Conservation (phyloP, 345 rosid species). For the Lagerstroemia speciosa region DNA sequence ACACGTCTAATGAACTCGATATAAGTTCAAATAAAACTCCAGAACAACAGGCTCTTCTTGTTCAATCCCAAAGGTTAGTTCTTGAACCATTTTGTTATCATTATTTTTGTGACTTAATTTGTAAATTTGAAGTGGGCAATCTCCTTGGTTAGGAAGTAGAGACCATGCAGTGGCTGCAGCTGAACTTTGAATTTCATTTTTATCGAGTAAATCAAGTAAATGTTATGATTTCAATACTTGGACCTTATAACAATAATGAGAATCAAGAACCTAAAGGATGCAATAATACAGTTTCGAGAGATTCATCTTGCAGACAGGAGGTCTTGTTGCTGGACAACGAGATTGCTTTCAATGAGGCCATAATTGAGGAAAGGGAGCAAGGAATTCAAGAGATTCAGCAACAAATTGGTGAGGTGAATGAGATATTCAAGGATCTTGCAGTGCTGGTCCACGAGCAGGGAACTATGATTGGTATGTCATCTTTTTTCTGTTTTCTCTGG, state of each 20-base stretch:
- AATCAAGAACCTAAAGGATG: not conserved
- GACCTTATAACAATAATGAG: not conserved
- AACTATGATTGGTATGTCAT: constrained; percentile 61
- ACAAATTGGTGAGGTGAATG: constrained; percentile 94
- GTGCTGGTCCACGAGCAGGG: constrained; percentile 94
- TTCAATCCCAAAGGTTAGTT: constrained; percentile 71
- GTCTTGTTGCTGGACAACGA: constrained; percentile 77
- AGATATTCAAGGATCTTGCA: constrained; percentile 88
- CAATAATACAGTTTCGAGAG: constrained; percentile 1
- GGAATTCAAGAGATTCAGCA: constrained; percentile 91
- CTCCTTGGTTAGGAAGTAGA: not conserved
- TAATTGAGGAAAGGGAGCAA: constrained; percentile 91
- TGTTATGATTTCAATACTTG: not conserved
- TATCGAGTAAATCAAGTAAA: not conserved
- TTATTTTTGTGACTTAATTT: not conserved
- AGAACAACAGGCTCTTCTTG: constrained; percentile 72
- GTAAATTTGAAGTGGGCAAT: not conserved
- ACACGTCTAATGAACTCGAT: constrained; percentile 40
- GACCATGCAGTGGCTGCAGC: not conserved
- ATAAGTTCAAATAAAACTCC: constrained; percentile 30
- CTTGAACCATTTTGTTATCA: not conserved
- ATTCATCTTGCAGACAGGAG: constrained; percentile 57
- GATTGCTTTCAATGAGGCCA: constrained; percentile 80
- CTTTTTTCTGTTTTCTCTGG: not conserved
- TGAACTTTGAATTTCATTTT: not conserved